These are phyloP conservation scores for Ogataea populi-albae DNA, from an alignment of 805 yeast species.

Conservation along the genomic window DNA sequence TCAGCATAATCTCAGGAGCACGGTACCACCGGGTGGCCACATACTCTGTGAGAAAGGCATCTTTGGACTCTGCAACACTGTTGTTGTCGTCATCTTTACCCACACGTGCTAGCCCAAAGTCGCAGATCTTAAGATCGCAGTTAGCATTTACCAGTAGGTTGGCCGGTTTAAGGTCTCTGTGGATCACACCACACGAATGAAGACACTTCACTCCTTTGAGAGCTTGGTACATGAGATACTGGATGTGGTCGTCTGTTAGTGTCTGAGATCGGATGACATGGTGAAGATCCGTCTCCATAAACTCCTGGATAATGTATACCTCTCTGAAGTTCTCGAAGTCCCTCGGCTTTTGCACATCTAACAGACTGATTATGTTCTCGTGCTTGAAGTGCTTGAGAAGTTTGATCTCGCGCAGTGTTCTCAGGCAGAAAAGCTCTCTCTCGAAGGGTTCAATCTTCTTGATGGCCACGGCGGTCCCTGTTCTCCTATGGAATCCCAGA, in stretches of 20 bases:
- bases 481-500: conserved; percentile 60
- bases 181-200: conserved; percentile 71
- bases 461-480: conserved; percentile 64
- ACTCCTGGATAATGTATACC: conserved; percentile 72
- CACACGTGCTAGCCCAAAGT: conserved; percentile 70
- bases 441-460: conserved; percentile 74
- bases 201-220: conserved; percentile 67
- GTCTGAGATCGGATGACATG: conserved; percentile 55
- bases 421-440: conserved; percentile 58
- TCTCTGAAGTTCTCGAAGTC: conserved; percentile 61
- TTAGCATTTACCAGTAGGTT: conserved; percentile 64
- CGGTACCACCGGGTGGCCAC: conserved; percentile 86
- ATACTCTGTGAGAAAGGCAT: conserved; percentile 62
- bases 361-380: conserved; percentile 66
- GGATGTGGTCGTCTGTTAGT: conserved; percentile 64
- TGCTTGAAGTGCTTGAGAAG: conserved; percentile 65
- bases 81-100: conserved; percentile 45
- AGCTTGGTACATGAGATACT: conserved; percentile 68
- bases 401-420: conserved; percentile 71
- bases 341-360: conserved; percentile 64
- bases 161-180: conserved; percentile 75
- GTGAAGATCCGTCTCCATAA: conserved; percentile 74
- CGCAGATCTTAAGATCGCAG: conserved; percentile 76
- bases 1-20: conserved; percentile 80
- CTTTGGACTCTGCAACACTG: conserved; percentile 21